A percentile compares a stretch with the other conserved stretches of the same genome.
Conservation (phyloP, 2,329 filamentous ascomycete species). For the Neonectria hederae region DNA sequence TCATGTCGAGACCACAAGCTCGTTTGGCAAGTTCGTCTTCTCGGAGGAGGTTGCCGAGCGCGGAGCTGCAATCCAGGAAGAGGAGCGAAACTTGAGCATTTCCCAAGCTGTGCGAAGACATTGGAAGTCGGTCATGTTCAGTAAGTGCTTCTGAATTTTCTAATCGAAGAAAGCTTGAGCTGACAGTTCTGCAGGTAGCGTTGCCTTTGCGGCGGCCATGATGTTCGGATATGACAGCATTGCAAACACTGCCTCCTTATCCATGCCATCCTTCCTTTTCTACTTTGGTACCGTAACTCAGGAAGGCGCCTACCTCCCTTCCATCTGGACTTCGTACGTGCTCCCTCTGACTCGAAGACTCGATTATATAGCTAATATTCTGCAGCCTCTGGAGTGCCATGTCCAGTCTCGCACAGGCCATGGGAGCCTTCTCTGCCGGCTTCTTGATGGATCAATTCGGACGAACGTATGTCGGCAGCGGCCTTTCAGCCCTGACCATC, state of each 20-base stretch:
- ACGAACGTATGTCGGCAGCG: conserved; percentile 11
- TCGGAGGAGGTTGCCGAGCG: conserved; percentile 12
- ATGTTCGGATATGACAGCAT: conserved; percentile 22
- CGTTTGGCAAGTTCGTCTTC: conserved; percentile 13
- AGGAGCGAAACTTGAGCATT: conserved; percentile 4
- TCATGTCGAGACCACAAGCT: conserved; percentile 11
- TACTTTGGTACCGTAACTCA: conserved; percentile 7
- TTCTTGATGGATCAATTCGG: conserved; percentile 22
- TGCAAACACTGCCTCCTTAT: conserved; percentile 13
- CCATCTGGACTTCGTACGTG: conserved; percentile 23
- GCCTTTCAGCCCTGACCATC: conserved; percentile 9
- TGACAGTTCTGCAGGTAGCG: conserved; percentile 8
- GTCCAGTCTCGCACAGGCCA: conserved; percentile 16
- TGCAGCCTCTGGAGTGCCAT: conserved; percentile 18
- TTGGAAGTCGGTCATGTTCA: conserved; percentile 17
- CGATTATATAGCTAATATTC: background rate
- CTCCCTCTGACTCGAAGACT: background rate
- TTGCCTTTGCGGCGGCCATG: conserved; percentile 19
- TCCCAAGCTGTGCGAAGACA: background rate
- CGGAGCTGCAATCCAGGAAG: conserved; percentile 15
- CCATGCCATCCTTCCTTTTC: conserved; percentile 19
- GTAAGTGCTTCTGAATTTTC: background rate
- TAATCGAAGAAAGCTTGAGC: background rate
- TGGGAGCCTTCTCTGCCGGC: conserved; percentile 16
- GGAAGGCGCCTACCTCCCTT: conserved; percentile 11